A percentile compares a stretch with the other conserved stretches of the same genome.
Conservation (phyloP, 352 stramenopile genomes). For the Pythium sp. region DNA sequence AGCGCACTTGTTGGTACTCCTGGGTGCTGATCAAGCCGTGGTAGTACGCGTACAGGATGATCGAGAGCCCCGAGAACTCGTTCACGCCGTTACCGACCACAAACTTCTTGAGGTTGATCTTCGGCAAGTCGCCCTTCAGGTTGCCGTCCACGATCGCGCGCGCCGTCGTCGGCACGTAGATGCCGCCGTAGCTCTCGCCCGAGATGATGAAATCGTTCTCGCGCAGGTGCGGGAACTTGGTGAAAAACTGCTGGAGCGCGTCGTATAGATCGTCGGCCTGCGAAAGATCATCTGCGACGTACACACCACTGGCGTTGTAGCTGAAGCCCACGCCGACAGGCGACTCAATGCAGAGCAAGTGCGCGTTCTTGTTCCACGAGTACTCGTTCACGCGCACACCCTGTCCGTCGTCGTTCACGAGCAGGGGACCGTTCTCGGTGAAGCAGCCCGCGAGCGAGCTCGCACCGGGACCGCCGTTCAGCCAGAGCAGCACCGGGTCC, state of each 20-base stretch:
- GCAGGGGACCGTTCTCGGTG: slow-evolving; percentile 95
- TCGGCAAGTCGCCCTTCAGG: slow-evolving; percentile 15
- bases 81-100: slow-evolving; percentile 71
- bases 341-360: slow-evolving; percentile 77
- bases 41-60: slow-evolving; percentile 46
- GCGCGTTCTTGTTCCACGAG: slow-evolving; percentile 62
- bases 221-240: slow-evolving; percentile 42
- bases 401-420: slow-evolving; percentile 82
- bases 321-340: slow-evolving; percentile 65
- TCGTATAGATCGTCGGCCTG: slow-evolving; percentile 68
- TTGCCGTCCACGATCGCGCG: slow-evolving; percentile 50
- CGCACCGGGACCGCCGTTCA: slow-evolving; percentile 96
- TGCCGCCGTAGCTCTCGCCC: slow-evolving; percentile 66
- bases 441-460: slow-evolving; percentile 91
- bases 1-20: slow-evolving; percentile 24
- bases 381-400: slow-evolving; percentile 59
- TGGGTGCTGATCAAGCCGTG: slow-evolving; percentile 38
- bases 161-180: slow-evolving; percentile 61
- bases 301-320: slow-evolving; percentile 38
- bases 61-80: slow-evolving; percentile 27
- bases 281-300: slow-evolving; percentile 46
- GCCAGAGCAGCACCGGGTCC: slow-evolving; percentile 96
- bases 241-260: slow-evolving; percentile 66
- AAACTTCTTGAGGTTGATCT: slow-evolving; percentile 56
- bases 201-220: slow-evolving; percentile 57